These are phyloP conservation scores for Ogataea pini DNA, from an alignment of 805 yeast genomes.

Conservation along the genomic window DNA sequence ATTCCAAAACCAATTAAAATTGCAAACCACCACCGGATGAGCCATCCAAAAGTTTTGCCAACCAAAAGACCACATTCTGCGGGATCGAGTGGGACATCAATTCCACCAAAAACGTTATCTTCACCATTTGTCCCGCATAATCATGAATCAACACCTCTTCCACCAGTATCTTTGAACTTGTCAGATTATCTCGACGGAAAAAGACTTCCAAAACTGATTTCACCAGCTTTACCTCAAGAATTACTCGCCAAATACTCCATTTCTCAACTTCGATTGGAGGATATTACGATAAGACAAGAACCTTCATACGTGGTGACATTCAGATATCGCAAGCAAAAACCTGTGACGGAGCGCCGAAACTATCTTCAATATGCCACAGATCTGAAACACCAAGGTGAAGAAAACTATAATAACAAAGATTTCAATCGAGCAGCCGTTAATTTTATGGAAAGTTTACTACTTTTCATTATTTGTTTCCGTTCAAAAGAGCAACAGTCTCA, in stretches of 20 bases:
- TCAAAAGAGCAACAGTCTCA: constrained; percentile 20
- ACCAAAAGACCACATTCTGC: not conserved
- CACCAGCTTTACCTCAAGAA: constrained; percentile 19
- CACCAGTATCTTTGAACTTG: constrained; percentile 4
- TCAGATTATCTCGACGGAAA: constrained; percentile 10
- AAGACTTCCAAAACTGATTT: constrained; percentile 23
- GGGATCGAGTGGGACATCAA: not conserved
- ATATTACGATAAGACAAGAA: constrained; percentile 9
- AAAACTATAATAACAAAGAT: constrained; percentile 16
- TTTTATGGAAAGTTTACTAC: constrained; percentile 28
- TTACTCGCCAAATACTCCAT: constrained; percentile 17
- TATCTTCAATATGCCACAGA: constrained; percentile 13
- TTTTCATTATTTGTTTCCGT: constrained; percentile 28
- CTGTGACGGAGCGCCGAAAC: not conserved
- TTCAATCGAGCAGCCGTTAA: constrained; percentile 21
- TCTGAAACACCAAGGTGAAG: constrained; percentile 22
- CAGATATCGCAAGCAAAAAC: constrained; percentile 4
- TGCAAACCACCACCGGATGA: not conserved
- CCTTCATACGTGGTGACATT: constrained; percentile 8
- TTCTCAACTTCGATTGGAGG: constrained; percentile 22
- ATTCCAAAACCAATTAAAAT: no score
- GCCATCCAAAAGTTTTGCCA: constrained; percentile 1
- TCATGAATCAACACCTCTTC: not conserved
- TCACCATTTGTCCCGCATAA: constrained; percentile 4
- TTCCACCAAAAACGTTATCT: not conserved